Percentiles rank a stretch among this genome's conserved stretches.
Evolutionary conservation across 2,329 filamentous ascomycete genomes (phyloP).

Genomic region (Alternaria atra): DNA sequence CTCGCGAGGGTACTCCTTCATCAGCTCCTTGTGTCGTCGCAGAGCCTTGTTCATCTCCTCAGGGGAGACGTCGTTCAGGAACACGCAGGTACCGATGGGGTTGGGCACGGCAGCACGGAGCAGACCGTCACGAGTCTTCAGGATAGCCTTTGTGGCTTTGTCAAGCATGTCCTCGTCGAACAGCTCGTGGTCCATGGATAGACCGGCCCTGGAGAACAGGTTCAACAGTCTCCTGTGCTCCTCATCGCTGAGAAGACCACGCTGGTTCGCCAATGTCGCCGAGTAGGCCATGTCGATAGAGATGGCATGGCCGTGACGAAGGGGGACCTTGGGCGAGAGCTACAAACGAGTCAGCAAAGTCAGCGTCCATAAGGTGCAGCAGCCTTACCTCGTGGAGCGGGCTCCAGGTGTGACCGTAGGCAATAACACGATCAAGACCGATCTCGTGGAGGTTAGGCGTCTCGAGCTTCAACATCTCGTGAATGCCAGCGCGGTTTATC

Average conservation of each 20-base stretch:
- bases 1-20: slow-evolving; percentile 68
- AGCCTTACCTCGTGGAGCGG: slow-evolving; percentile 65
- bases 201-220: slow-evolving; percentile 73
- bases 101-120: slow-evolving; percentile 74
- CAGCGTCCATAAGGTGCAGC: neutral
- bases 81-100: slow-evolving; percentile 72
- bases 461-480: slow-evolving; percentile 78
- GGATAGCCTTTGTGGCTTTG: slow-evolving; percentile 72
- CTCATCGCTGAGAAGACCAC: slow-evolving; percentile 67
- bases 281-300: slow-evolving; percentile 81
- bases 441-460: slow-evolving; percentile 78
- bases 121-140: slow-evolving; percentile 75
- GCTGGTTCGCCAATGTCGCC: slow-evolving; percentile 70
- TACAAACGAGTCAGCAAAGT: slow-evolving; percentile 44
- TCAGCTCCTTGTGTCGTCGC: slow-evolving; percentile 69
- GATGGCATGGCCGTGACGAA: slow-evolving; percentile 77
- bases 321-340: slow-evolving; percentile 71
- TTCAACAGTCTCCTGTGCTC: slow-evolving; percentile 71
- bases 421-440: slow-evolving; percentile 75
- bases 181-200: slow-evolving; percentile 75
- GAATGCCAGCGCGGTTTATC: slow-evolving; percentile 74
- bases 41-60: slow-evolving; percentile 71
- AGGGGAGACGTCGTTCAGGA: slow-evolving; percentile 72
- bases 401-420: slow-evolving; percentile 79
- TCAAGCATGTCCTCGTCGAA: slow-evolving; percentile 73